Percentiles rank a stretch among this genome's conserved stretches.
Conservation (phyloP, 352 stramenopile genomes). For the Phytophthora brassicae region DNA sequence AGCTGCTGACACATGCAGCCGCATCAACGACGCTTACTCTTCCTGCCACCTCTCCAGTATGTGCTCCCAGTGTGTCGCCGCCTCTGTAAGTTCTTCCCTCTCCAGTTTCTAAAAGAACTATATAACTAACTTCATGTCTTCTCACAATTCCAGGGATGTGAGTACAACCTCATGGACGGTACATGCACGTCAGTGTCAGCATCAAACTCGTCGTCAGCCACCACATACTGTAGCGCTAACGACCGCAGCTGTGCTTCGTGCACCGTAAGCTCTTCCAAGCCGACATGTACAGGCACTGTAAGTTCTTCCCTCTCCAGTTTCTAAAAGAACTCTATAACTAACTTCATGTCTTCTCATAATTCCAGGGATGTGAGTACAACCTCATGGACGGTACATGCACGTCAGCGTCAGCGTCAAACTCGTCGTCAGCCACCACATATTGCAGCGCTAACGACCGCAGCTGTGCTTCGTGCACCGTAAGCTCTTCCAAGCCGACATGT, state of each 20-base stretch:
- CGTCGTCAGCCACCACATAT: constrained; percentile 15
- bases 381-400: constrained; percentile 32
- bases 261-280: constrained; percentile 31
- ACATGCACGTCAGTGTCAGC: constrained; percentile 22
- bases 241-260: constrained; percentile 35
- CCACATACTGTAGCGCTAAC: constrained; percentile 26
- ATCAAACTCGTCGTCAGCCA: constrained; percentile 15
- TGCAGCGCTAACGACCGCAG: constrained; percentile 29
- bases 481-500: constrained; percentile 35
- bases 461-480: constrained; percentile 36
- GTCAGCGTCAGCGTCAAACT: constrained; percentile 10
- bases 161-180: constrained; percentile 25
- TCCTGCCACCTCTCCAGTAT: constrained; percentile 45
- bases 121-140: no score
- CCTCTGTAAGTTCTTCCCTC: constrained; percentile 20
- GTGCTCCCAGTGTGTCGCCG: constrained; percentile 40
- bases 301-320: no score
- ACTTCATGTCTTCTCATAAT: not conserved
- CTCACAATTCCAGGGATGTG: no score
- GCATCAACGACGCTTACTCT: constrained; percentile 34
- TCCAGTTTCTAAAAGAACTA: no score
- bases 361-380: constrained; percentile 42
- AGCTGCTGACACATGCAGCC: constrained; percentile 31
- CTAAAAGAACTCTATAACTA: no score
- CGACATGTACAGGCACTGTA: constrained; percentile 37